Evolutionary conservation across 2,329 filamentous ascomycete species (phyloP).

Genomic region (Trichoderma atroviride): DNA sequence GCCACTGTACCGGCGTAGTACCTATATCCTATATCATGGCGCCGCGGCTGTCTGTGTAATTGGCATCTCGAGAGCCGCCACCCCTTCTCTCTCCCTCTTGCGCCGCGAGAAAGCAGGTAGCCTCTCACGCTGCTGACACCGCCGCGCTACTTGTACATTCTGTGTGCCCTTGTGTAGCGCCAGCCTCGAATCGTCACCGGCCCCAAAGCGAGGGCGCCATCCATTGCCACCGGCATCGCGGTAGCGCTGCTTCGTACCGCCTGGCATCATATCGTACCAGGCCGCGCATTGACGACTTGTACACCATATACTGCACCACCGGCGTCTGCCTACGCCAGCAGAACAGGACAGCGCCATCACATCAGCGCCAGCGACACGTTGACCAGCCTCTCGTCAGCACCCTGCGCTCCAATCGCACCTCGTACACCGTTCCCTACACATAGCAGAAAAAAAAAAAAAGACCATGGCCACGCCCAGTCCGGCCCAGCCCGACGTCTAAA

Average conservation of each 20-base stretch:
- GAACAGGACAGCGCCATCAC: not conserved
- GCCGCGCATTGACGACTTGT: not conserved
- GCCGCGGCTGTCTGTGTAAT: slow-evolving; percentile 22
- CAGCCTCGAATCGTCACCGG: slow-evolving; percentile 11
- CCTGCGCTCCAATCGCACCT: not conserved
- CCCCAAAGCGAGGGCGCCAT: slow-evolving; percentile 13
- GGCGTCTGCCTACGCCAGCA: not conserved
- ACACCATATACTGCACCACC: not conserved
- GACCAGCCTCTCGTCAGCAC: slow-evolving; percentile 2
- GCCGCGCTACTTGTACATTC: not conserved
- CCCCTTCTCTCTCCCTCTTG: slow-evolving; percentile 5
- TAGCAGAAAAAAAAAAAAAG: not conserved
- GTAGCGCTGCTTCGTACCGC: not conserved
- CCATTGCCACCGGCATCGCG: slow-evolving; percentile 8
- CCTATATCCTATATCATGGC: slow-evolving; percentile 22
- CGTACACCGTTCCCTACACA: slow-evolving; percentile 11
- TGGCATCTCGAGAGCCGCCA: slow-evolving; percentile 23
- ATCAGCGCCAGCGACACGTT: slow-evolving; percentile 14
- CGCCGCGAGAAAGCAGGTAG: not conserved
- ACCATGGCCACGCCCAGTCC: slow-evolving; percentile 18
- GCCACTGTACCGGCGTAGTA: not conserved
- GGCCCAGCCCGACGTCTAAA: slow-evolving; percentile 25
- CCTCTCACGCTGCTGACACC: not conserved
- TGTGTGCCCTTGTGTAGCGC: slow-evolving; percentile 21
- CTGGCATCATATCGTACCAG: not conserved